Evolutionary conservation across 164 flowering plant genomes (phyloP).

Genomic region (Amborella trichopoda): DNA sequence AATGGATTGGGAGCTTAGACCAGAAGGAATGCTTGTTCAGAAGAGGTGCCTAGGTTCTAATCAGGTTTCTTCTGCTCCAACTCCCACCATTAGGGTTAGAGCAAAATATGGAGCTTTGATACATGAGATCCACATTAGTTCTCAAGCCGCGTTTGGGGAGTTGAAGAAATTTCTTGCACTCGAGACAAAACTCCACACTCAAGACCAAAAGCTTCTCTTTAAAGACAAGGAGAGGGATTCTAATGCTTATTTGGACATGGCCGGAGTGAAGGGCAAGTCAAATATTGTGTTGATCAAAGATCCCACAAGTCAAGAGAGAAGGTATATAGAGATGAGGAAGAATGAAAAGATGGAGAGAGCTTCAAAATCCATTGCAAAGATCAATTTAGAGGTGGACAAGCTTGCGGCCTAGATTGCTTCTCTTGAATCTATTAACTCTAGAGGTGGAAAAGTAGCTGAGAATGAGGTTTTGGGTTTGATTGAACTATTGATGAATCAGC

Average conservation of each 20-base stretch:
- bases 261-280: constrained; percentile 70
- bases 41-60: constrained; percentile 48
- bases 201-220: constrained; percentile 66
- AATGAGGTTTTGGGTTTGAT: constrained; percentile 44
- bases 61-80: constrained; percentile 28
- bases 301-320: constrained; percentile 58
- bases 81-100: constrained; percentile 64
- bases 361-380: constrained; percentile 54
- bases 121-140: constrained; percentile 63
- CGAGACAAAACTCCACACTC: constrained; percentile 71
- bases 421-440: constrained; percentile 49
- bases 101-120: constrained; percentile 63
- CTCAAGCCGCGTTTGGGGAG: constrained; percentile 95
- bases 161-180: constrained; percentile 71
- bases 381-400: constrained; percentile 72
- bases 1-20: constrained; percentile 78
- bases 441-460: constrained; percentile 69
- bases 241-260: constrained; percentile 48
- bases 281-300: constrained; percentile 79
- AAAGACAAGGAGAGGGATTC: constrained; percentile 84
- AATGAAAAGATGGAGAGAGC: constrained; percentile 73
- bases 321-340: constrained; percentile 68
- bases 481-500: constrained; percentile 77
- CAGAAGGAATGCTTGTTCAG: constrained; percentile 98
- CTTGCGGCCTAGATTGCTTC: constrained; percentile 79